phyloP scores from a whole-genome alignment of 352 stramenopile species.

The Globisporangium apiculatum region DNA sequence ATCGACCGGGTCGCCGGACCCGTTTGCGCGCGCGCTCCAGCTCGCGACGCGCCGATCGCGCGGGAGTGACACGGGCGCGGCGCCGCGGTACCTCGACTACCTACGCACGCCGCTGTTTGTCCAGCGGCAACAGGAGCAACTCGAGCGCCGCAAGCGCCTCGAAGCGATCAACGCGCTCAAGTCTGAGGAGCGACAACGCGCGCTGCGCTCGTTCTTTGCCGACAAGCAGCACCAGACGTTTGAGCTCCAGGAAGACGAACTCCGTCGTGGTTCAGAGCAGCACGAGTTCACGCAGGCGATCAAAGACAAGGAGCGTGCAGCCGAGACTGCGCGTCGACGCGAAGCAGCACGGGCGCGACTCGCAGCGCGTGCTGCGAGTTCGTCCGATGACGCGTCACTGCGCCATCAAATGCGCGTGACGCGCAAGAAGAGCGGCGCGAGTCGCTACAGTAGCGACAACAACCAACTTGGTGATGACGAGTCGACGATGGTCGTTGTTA shows the following conservation, averaged over 20 bases:
- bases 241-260: conserved; percentile 31
- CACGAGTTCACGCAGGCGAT: conserved; percentile 34
- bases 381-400: conserved; percentile 1
- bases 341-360: conserved; percentile 6
- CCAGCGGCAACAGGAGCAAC: conserved; percentile 41
- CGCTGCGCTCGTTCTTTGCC: conserved; percentile 35
- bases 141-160: conserved; percentile 60
- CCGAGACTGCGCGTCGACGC: conserved; percentile 6
- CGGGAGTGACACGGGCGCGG: conserved; percentile 22
- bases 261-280: conserved; percentile 44
- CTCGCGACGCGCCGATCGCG: conserved; percentile 27
- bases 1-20: conserved; percentile 19
- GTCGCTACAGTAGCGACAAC: not conserved
- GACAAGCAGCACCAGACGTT: conserved; percentile 39
- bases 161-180: conserved; percentile 53
- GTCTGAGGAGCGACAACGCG: conserved; percentile 47
- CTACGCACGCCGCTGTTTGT: conserved; percentile 33
- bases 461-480: not conserved
- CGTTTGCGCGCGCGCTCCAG: conserved; percentile 16
- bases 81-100: conserved; percentile 65
- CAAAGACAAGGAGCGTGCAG: conserved; percentile 19
- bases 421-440: not conserved
- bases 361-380: conserved; percentile 1
- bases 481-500: not conserved
- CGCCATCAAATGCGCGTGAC: not conserved